Evolutionary conservation across 495 filamentous ascomycete genomes (phyloP), one percentile per base, ranked within the genome.

Genomic region (Aspergillus egyptiacus): DNA sequence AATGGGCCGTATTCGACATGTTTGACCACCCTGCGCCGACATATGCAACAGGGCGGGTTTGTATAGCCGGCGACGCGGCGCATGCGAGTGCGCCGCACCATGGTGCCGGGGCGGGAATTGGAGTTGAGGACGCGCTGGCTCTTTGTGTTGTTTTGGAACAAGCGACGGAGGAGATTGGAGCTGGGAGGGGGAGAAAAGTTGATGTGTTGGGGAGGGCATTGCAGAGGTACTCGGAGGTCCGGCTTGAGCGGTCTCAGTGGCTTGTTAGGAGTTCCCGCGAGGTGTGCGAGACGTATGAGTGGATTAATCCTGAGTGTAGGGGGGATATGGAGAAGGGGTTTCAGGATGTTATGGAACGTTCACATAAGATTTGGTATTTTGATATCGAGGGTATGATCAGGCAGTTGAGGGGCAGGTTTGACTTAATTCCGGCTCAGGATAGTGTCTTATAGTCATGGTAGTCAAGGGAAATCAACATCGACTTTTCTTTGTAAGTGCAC

Each of bases 1-100:
- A 75, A 46, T 80, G 77, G 77, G 77, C 59, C 0, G 65, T 82
- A 5, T 82, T 81, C 44, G 78, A 82, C 47, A 70, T 68, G 56
- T 56, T 48, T 1, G 67, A 75, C 4, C 48, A 68, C 13, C 77
- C 76, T 1, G 67, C 64, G 0, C 59, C 65, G 5, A 27, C 37
- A 2, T 82, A 76, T 46, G 18, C 51, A 15, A 38, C 38, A 1
- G 74, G 70, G 0, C 51, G 61, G 11, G 55, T 78, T 1, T 72
- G 70, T 31, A 35, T 80, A 18, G 73, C 75, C 0, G 76, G 77
- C 0, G 76, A 80, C 44, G 70, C 71, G 3, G 71, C 73, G 2
- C 71, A 75, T 51, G 69, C 69, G 3, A 49, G 64, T 0, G 46
- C 61, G 0, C 72, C 72, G 17, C 68, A 76, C 54, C 68, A 80